A percentile compares a stretch with the other conserved stretches of the same genome.
Conservation (phyloP, 495 filamentous ascomycete species). For the Annulohypoxylon maeteangense region DNA sequence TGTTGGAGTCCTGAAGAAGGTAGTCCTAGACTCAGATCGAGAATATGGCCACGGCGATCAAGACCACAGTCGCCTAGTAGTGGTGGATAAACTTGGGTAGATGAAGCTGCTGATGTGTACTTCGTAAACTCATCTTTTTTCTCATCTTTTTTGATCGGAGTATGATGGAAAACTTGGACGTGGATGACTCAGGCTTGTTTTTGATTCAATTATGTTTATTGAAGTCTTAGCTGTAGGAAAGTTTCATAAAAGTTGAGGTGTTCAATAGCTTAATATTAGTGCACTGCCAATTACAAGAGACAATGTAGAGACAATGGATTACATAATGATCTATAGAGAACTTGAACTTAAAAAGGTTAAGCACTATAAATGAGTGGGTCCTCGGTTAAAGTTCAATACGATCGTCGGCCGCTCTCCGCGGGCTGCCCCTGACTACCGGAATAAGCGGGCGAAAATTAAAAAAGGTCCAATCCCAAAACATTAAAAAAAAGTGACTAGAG, state of each 20-base stretch:
- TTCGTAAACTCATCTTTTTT: too few species aligned
- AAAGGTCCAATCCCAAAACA: conserved; percentile 20
- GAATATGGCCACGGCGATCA: conserved; percentile 28
- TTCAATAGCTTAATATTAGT: not conserved
- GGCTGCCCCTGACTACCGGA: conserved; percentile 41
- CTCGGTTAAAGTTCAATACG: conserved; percentile 8
- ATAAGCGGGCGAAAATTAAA: conserved; percentile 20
- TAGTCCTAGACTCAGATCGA: conserved; percentile 7
- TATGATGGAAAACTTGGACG: not conserved
- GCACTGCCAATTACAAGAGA: not conserved
- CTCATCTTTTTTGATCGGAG: not conserved
- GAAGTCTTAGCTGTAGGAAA: not conserved
- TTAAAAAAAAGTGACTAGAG: conserved; percentile 29
- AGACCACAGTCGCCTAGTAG: conserved; percentile 20
- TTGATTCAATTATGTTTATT: not conserved
- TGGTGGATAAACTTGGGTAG: conserved; percentile 1
- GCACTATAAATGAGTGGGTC: conserved; percentile 9
- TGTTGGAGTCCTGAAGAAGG: conserved; percentile 1
- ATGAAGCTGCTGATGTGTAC: not conserved
- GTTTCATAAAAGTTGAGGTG: not conserved
- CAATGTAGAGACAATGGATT: not conserved
- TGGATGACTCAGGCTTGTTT: not conserved
- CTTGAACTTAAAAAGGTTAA: not conserved
- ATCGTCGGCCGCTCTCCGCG: not conserved
- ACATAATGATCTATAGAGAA: not conserved